phyloP scores from a whole-genome alignment of 2,329 filamentous ascomycete species.

The Tolypocladium amazonense region DNA sequence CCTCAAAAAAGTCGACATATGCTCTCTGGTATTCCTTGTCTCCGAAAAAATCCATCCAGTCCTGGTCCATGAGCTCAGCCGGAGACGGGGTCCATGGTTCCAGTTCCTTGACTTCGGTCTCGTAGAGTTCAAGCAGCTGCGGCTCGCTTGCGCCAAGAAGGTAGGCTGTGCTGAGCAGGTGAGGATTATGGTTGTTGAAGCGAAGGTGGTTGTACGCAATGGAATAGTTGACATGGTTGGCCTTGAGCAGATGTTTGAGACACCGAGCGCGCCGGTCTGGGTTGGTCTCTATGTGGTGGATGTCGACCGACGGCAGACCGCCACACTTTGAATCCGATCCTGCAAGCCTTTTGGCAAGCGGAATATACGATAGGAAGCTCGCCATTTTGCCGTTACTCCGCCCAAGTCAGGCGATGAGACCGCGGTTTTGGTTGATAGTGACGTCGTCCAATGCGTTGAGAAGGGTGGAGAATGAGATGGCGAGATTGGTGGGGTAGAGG shows the following conservation, averaged over 20 bases:
- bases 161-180: constrained; percentile 77
- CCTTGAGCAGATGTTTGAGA: constrained; percentile 80
- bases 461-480: neutral
- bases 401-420: neutral
- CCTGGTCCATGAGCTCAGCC: constrained; percentile 67
- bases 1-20: constrained; percentile 92
- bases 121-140: constrained; percentile 73
- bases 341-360: constrained; percentile 16
- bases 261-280: constrained; percentile 71
- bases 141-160: constrained; percentile 65
- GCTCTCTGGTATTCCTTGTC: constrained; percentile 75
- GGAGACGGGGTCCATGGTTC: constrained; percentile 80
- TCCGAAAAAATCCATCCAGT: constrained; percentile 82
- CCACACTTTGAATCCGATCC: constrained; percentile 13
- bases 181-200: constrained; percentile 76
- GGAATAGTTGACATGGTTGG: constrained; percentile 85
- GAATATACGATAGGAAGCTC: constrained; percentile 22
- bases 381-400: constrained; percentile 15
- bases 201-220: constrained; percentile 66
- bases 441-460: neutral
- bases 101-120: constrained; percentile 58
- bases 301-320: constrained; percentile 54
- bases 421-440: neutral
- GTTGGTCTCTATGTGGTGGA: constrained; percentile 70
- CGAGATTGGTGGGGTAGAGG: neutral